Base-by-base conservation (phyloP, 139 green algal genomes). In the Protoeuglena noctilucae region DNA sequence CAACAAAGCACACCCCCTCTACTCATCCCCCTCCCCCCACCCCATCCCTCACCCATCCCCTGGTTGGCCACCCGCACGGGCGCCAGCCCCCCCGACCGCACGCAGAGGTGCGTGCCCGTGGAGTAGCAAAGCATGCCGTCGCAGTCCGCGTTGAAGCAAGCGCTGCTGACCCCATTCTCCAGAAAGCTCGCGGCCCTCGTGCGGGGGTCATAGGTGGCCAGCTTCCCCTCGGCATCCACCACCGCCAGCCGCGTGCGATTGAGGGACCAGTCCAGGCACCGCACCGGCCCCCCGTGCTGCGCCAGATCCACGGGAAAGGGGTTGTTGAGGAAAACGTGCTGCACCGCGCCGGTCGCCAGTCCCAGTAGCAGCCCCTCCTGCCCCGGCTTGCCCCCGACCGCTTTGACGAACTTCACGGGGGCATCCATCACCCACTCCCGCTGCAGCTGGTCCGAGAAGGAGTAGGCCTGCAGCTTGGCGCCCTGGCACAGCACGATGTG, bases 91-190 rank as follows among this genome's bases (percentile, higher is more conserved):
- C n/a, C n/a, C n/a, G n/a, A n/a, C n/a, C n/a, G n/a, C n/a, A n/a
- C n/a, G n/a, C n/a, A n/a, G n/a, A n/a, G n/a, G n/a, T n/a, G n/a
- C n/a, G n/a, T n/a, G n/a, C n/a, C 74, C 75, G 45, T 76, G 25
- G 71, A 78, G 72, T 72, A 93, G 67, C 75, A 86, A 22, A 93
- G 71, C 81, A 90, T 89, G 64, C 87, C 79, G 57, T 88, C 83
- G 54, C 80, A 84, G 45, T 86, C 71, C 12, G 56, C 62, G 71
- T 93, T 93, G 76, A 78, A 93, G 4, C 77, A 71, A 23, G 86
- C 83, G 39, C 73, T 85, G 71, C 81, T 90, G 41, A 70, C 79
- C 29, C 74, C 73, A 50, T 64, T 67, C 28, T 78, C 71, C 62
- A 83, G 64, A 45, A 77, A 85, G 40, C 80, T 18, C 40, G 81